These are phyloP conservation scores for Dendrocalamus latiflorus DNA, from an alignment of 202 grass and related monocot genomes.

Conservation along the genomic window DNA sequence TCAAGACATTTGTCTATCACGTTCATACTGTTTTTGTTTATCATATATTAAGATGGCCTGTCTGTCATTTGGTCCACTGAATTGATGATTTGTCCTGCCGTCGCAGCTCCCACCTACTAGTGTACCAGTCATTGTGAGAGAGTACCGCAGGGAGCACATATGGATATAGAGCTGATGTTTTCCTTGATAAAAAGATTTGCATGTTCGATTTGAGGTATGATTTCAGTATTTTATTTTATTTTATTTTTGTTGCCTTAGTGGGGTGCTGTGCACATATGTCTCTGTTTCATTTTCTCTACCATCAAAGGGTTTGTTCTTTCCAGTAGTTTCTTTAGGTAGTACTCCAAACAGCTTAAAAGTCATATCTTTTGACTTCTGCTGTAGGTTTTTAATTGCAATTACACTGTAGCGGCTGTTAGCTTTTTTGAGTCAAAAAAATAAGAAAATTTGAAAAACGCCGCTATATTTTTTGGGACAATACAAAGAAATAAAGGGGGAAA, in stretches of 20 bases:
- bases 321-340: constrained; percentile 19
- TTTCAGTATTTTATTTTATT: no score
- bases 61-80: not conserved
- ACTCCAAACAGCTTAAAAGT: no score
- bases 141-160: constrained; percentile 70
- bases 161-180: constrained; percentile 47
- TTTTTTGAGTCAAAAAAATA: no score
- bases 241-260: not conserved
- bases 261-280: constrained; percentile 3
- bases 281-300: not conserved
- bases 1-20: not conserved
- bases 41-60: constrained; percentile 1
- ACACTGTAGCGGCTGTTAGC: no score
- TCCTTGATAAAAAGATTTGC: not conserved
- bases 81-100: constrained; percentile 13
- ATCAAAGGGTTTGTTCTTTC: constrained; percentile 3
- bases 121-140: constrained; percentile 77
- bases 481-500: no score
- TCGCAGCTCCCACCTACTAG: constrained; percentile 83
- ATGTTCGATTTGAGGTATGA: not conserved
- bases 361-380: no score
- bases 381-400: no score
- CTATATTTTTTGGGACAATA: no score
- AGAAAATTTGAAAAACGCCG: no score
- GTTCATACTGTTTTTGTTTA: constrained; percentile 1